Base-by-base conservation (phyloP, 768 basidiomycete genomes). In the Holtermannia corniformis region DNA sequence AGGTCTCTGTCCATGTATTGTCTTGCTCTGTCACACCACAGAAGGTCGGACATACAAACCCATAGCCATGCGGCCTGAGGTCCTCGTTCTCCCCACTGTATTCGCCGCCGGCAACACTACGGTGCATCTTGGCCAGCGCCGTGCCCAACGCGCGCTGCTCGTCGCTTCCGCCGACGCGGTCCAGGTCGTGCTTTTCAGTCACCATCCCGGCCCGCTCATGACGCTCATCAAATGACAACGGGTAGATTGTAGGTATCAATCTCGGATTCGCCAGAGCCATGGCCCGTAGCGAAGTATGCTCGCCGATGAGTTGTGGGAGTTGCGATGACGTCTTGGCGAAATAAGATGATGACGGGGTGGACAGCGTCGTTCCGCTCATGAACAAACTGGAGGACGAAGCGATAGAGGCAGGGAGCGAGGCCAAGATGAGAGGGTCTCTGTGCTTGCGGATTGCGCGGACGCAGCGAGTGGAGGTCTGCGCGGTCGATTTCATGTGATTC, bases 11-110 rank as follows among this genome's bases (percentile, higher is more conserved):
- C 60, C 61, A 66, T 2, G 62, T 63, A 56, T 70, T 70, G 48
- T 70, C 64, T 51, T 65, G 68, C 46, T 70, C 61, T 23, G 68
- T 68, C 27, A 58, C 61, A 2, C 68, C 68, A 51, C 68, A 70
- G 51, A 63, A 61, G 2, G 68, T 70, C n/a, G 59, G 60, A 22
- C 65, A 60, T 1, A 13, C 40, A 26, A 70, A 70, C 4, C 66
- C 68, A 41, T 52, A 65, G 37, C 48, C 47, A 7, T 37, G 32
- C 7, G 32, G 32, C 32, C 22, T 55, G 62, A 11, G 20, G 52
- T 40, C 59, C 28, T 44, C 48, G 3, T 47, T 49, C 16, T 42
- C 24, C 7, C 13, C 49, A 11, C 19, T 27, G 1, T 45, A 27
- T 27, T 52, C 16, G 7, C 10, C 16, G n/a, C n/a, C 54, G 11